Evolutionary conservation across 2,329 filamentous ascomycete species (phyloP).

Genomic region (Fusarium agapanthi): DNA sequence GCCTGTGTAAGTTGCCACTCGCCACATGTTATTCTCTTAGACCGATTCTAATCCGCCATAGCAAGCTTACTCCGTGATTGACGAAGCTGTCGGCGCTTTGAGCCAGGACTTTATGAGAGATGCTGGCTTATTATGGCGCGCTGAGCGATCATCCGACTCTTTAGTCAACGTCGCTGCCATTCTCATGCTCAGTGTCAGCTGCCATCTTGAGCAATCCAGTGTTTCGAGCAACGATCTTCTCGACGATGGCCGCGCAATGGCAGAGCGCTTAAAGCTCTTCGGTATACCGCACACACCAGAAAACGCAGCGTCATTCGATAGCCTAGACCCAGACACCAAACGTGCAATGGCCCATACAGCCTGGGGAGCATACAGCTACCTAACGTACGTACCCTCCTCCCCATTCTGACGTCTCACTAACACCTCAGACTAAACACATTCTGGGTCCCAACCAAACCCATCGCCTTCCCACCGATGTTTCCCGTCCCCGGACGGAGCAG

Average conservation of each 20-base stretch:
- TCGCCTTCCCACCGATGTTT: constrained; percentile 20
- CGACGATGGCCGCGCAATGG: constrained; percentile 7
- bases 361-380: constrained; percentile 24
- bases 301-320: constrained; percentile 13
- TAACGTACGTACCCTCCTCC: neutral
- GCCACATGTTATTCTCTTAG: neutral
- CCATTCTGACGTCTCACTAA: neutral
- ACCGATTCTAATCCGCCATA: neutral
- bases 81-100: neutral
- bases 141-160: constrained; percentile 24
- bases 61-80: constrained; percentile 21
- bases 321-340: neutral
- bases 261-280: constrained; percentile 13
- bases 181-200: constrained; percentile 17
- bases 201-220: constrained; percentile 2
- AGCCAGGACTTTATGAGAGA: constrained; percentile 17
- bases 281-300: constrained; percentile 9
- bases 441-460: constrained; percentile 13
- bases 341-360: constrained; percentile 9
- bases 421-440: constrained; percentile 10
- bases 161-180: constrained; percentile 24
- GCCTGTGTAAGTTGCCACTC: constrained; percentile 42
- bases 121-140: constrained; percentile 18
- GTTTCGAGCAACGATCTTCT: constrained; percentile 11
- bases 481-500: constrained; percentile 16